A percentile compares a stretch with the other conserved stretches of the same genome.
Evolutionary conservation across 192 early-diverging fungal species (phyloP).

Genomic region (Cladochytrium replicatum): DNA sequence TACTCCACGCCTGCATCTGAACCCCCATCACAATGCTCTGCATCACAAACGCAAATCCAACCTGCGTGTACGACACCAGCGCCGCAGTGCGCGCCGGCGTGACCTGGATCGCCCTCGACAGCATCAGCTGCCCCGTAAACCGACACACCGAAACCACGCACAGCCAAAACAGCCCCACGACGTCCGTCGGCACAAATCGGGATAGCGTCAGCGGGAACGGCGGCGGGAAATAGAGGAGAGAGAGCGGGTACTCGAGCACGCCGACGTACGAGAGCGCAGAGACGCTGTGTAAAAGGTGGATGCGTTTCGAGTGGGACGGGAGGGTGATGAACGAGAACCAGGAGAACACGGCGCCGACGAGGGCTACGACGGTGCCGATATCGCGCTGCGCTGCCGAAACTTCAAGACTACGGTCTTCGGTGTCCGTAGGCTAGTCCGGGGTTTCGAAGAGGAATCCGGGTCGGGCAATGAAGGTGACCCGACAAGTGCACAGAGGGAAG

Average conservation of each 20-base stretch:
- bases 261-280: conserved; percentile 8
- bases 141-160: conserved; percentile 2
- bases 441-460: conserved; percentile 17
- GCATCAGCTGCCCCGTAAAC: conserved; percentile 12
- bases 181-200: conserved; percentile 11
- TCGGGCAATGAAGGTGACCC: conserved; percentile 23
- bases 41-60: conserved; percentile 19
- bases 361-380: conserved; percentile 10
- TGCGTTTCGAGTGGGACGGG: conserved; percentile 1
- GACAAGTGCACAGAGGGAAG: conserved; percentile 11
- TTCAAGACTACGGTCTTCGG: neutral
- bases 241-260: conserved; percentile 5
- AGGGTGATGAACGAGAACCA: conserved; percentile 11
- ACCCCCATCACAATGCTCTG: conserved; percentile 17
- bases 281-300: conserved; percentile 11
- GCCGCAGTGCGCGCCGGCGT: conserved; percentile 12
- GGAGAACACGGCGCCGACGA: conserved; percentile 15
- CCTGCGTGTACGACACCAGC: conserved; percentile 20
- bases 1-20: too few relatives aligned
- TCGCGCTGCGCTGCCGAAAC: neutral
- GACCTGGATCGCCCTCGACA: conserved; percentile 10
- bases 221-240: neutral
- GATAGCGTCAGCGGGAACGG: conserved; percentile 6
- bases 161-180: conserved; percentile 5
- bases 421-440: neutral